phyloP scores from a whole-genome alignment of 768 basidiomycete genomes.

The Podaxis sp. region DNA sequence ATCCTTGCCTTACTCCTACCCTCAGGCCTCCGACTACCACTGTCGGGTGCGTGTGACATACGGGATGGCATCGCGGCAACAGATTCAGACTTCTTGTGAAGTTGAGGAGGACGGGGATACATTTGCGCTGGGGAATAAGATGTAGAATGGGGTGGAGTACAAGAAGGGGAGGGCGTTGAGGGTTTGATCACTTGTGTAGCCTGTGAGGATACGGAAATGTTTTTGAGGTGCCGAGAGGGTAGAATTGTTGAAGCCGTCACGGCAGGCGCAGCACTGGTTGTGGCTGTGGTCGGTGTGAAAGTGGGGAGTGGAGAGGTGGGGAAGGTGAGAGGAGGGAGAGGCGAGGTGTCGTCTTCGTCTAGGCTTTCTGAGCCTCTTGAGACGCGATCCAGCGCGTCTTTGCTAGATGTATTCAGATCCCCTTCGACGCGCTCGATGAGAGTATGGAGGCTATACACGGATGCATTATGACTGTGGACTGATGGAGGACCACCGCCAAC shows the following conservation, averaged over 20 bases:
- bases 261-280: not conserved
- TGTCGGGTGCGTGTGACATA: not conserved
- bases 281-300: not conserved
- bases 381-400: not conserved
- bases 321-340: not conserved
- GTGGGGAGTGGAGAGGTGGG: not conserved
- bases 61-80: not conserved
- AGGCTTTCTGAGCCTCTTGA: constrained; percentile 3
- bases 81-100: constrained; percentile 7
- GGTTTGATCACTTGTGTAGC: not conserved
- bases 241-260: not conserved
- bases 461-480: constrained; percentile 46
- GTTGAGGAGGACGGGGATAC: not conserved
- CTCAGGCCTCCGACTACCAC: not conserved
- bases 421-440: constrained; percentile 50
- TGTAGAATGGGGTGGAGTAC: not conserved
- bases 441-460: constrained; percentile 57
- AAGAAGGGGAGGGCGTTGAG: not conserved
- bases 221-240: not conserved
- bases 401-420: constrained; percentile 3
- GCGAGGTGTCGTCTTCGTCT: not conserved
- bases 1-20: not conserved
- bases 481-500: constrained; percentile 15
- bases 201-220: not conserved
- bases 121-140: constrained; percentile 4